Base-by-base conservation (phyloP, 345 rosid species). In the Eucalyptus polybractea region DNA sequence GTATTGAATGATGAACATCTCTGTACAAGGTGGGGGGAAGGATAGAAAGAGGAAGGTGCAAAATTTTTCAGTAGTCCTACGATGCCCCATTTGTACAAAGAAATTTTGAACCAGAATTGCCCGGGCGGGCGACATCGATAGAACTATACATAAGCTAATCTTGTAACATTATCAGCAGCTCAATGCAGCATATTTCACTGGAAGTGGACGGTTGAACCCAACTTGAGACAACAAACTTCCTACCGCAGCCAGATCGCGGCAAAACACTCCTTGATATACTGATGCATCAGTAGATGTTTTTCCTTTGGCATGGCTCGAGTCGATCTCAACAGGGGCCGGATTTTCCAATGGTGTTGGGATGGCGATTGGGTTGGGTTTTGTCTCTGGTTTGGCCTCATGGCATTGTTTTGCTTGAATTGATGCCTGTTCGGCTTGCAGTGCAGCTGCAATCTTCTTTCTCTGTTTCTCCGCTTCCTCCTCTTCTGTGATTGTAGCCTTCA, bases 171-270 rank as follows among this genome's bases (percentile, higher is more conserved):
- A 45, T 93, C 89, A 97, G 94, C 97, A 98, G 93, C 98, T 96
- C 89, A 96, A 87, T n/a, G 99, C 99, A 69, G 96, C 95, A 13
- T 94, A 98, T 88, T 97, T 98, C 83, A 97, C 93, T 60, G 96
- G 95, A 89, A 97, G 89, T 45, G 97, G 96, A 88, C 94, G 98
- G 87, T 95, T 96, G 58, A 95, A 95, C 89, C 98, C 98, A 88
- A 91, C 95, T 88, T 95, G 95, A 2, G 98, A 93, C 56, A 97
- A 91, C 93, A 97, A 91, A 92, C 90, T 96, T 87, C 98, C 98
- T 45, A 97, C 99, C 2, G 91, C 93, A 2, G 98, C 96, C 58
- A 97, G 93, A 90, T 98, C 99, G 72, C 99, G 91, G 94, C 99
- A 98, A 92, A 98, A 98, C 31, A 97, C 94, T 33, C 98, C 99